A percentile compares a stretch with the other conserved stretches of the same genome.
Evolutionary conservation across 495 filamentous ascomycete genomes (phyloP).

Genomic region (Penicillium silybi): DNA sequence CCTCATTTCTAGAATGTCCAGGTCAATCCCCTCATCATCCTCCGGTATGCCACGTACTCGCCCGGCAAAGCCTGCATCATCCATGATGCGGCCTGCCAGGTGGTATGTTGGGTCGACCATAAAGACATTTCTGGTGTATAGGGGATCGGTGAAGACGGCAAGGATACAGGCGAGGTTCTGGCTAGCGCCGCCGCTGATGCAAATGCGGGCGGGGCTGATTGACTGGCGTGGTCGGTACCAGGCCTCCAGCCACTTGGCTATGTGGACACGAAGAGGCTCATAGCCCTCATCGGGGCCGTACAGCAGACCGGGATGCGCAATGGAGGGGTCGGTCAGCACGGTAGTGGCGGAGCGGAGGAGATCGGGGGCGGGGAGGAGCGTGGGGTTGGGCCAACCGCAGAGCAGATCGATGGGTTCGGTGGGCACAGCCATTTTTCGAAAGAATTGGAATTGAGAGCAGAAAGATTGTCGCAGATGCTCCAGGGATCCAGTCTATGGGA

Average conservation of each 20-base stretch:
- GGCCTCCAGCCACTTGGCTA: constrained; percentile 64
- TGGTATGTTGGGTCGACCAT: constrained; percentile 77
- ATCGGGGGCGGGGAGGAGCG: constrained; percentile 60
- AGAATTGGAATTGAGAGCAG: neutral
- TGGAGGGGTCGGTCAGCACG: constrained; percentile 55
- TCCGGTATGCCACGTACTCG: constrained; percentile 64
- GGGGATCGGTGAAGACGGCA: constrained; percentile 71
- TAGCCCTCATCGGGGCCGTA: constrained; percentile 82
- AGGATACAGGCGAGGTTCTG: constrained; percentile 72
- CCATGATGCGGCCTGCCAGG: constrained; percentile 72
- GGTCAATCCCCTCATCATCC: constrained; percentile 69
- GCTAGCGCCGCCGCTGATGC: constrained; percentile 76
- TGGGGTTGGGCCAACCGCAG: constrained; percentile 66
- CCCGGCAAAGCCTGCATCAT: constrained; percentile 66
- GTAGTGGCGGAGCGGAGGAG: constrained; percentile 51
- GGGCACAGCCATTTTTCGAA: constrained; percentile 3
- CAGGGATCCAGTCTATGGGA: neutral
- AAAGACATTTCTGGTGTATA: constrained; percentile 73
- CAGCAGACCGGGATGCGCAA: constrained; percentile 54
- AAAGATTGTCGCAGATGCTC: neutral
- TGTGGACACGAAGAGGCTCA: constrained; percentile 53
- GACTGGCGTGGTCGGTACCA: constrained; percentile 52
- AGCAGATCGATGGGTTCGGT: constrained; percentile 58
- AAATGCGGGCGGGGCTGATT: constrained; percentile 56
- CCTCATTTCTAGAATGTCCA: constrained; percentile 52